Base-by-base conservation (phyloP, 2,329 filamentous ascomycete species). In the Gliomastix tumulicola region DNA sequence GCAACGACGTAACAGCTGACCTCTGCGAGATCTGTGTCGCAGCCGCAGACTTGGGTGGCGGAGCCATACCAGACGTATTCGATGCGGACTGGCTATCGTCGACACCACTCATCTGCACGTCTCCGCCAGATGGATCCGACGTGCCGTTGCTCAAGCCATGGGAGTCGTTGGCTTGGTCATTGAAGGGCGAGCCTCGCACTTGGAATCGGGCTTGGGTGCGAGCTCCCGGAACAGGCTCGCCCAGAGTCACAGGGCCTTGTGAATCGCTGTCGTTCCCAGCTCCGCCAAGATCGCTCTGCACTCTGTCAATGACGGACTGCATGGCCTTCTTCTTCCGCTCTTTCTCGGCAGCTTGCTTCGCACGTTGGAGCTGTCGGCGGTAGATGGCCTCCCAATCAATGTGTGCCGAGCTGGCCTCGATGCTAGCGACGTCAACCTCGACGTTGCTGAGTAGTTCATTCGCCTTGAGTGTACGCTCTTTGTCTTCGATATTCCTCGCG, bases 371-470 rank as follows among this genome's bases (percentile, higher is more conserved):
- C 54, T 92, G 84, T 33, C 85, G 73, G 35, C 76, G 65, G 56
- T 92, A 89, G 4, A 96, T 74, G 32, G 76, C 82, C 45, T 96
- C 88, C 66, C 88, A 96, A 50, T 92, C 82, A 28, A 83, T 68
- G 22, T 84, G 66, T 10, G 66, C 68, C 12, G 84, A 77, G 44
- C 84, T 72, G 30, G 70, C 68, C 51, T 88, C 82, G 39, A 96
- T 80, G 32, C 76, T 78, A 30, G 79, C 79, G 44, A 97, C 83
- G 59, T 97, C 90, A 22, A 97, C 90, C 55, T 96, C 88, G 3
- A 96, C 90, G 52, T 97, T 97, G 17, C 88, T 80, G 23, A 89
- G 68, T 49, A 98, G 79, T 62, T 98, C 92, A 41, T 94, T 94
- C 2, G 88, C 89, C 56, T 89, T 92, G 36, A 96, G 65, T 3